phyloP scores from a whole-genome alignment of 495 filamentous ascomycete genomes.

The Aspergillus campestris region DNA sequence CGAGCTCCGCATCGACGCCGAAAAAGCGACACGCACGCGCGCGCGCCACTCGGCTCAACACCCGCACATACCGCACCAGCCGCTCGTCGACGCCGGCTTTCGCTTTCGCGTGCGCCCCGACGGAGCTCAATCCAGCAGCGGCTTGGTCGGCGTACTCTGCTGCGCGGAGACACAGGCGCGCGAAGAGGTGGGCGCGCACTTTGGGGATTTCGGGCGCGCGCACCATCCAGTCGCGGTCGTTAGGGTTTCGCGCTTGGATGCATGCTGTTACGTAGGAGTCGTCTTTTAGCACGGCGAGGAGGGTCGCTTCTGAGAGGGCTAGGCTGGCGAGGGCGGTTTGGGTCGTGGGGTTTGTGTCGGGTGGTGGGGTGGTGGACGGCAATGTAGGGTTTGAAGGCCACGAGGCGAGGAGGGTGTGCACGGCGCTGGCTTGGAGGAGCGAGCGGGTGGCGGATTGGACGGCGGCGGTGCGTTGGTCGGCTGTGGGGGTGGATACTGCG shows the following conservation, averaged over 20 bases:
- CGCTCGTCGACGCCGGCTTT: conserved; percentile 41
- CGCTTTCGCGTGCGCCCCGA: conserved; percentile 20
- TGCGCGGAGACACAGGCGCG: conserved; percentile 69
- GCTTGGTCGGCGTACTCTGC: conserved; percentile 48
- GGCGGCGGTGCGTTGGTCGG: conserved; percentile 57
- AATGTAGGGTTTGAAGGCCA: too few relatives aligned
- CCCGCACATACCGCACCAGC: conserved; percentile 62
- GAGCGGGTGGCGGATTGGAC: conserved; percentile 68
- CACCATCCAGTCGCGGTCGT: conserved; percentile 90
- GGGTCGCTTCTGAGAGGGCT: conserved; percentile 77
- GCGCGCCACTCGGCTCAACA: conserved; percentile 60
- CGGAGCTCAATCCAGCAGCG: conserved; percentile 35
- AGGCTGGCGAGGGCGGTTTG: conserved; percentile 66
- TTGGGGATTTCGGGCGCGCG: conserved; percentile 76
- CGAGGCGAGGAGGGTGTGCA: conserved; percentile 60
- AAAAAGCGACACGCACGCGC: conserved; percentile 86
- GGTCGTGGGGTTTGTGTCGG: conserved; percentile 56
- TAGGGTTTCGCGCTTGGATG: conserved; percentile 64
- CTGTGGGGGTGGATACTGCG: conserved; percentile 49
- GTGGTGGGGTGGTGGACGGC: conserved; percentile 14
- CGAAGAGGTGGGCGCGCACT: conserved; percentile 80
- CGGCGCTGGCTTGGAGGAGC: conserved; percentile 69
- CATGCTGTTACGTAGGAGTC: conserved; percentile 81
- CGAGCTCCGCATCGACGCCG: conserved; percentile 77
- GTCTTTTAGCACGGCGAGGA: conserved; percentile 83